Evolutionary conservation across 352 stramenopile genomes (phyloP), one percentile per base, ranked within the genome.

Genomic region (Phytopythium litorale): DNA sequence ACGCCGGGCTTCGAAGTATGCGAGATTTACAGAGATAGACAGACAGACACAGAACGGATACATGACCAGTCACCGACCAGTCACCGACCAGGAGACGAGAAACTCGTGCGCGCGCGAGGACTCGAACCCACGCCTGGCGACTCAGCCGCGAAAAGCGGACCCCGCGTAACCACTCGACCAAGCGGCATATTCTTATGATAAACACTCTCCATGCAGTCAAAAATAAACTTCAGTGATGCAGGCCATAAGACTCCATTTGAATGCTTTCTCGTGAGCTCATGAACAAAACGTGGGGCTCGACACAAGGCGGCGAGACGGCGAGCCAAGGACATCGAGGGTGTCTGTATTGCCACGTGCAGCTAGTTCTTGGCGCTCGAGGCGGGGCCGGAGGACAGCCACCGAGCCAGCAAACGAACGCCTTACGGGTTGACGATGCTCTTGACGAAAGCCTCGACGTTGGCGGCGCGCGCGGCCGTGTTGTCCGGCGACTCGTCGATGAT

Each of bases 1-100:
- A 95, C 86, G 87, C 65, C 70, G 72, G 80, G 79, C 86, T 95
- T 95, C 86, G 86, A 95, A 93, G 79, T 72, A 78, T 95, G 86
- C 84, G 64, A 75, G 18, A 66, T 33, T 43, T 15, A 46, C 23
- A 11, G n/a, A 52, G 52, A 21, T 19, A 16, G 33, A 62, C 46
- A 68, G 21, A 69, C 42, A 60, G 13, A 62, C 25, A 50, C 33
- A 38, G 7, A 38, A 38, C 1, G 11, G 7, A 60, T 21, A 35
- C n/a, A 55, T 28, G 40, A 15, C 53, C 33, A 30, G 15, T 21
- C 23, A 43, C 13, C 55, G 55, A 23, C 37, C 35, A 56, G 2
- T 7, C 25, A 15, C n/a, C 19, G 13, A 23, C 13, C 21, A 28
- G 46, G 11, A 33, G 15, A n/a, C 21, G 23, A 21, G 55, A 52